Percentiles rank a stretch among this genome's conserved stretches.
These are phyloP conservation scores for Ceratocystis variospora DNA, from an alignment of 2,329 filamentous ascomycete genomes.

Conservation along the genomic window DNA sequence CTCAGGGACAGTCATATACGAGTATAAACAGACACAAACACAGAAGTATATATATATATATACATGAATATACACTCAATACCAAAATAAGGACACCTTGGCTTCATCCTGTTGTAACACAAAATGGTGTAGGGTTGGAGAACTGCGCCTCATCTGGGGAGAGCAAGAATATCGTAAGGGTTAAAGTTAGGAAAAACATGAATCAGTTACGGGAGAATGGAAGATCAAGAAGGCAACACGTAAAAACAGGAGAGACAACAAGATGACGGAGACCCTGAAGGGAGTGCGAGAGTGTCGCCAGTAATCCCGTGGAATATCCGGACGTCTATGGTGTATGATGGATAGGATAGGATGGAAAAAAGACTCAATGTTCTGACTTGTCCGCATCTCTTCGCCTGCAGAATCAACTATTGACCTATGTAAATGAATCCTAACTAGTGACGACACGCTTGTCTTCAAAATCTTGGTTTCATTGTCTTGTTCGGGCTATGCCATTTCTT, in stretches of 20 bases:
- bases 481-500: not conserved
- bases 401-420: no score
- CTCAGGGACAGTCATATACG: no score
- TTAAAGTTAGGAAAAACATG: not conserved
- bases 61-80: no score
- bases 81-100: not conserved
- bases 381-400: no score
- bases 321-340: not conserved
- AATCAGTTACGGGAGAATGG: not conserved
- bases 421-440: no score
- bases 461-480: not conserved
- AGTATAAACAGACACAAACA: no score
- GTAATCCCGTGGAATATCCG: not conserved
- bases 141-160: not conserved
- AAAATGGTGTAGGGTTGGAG: not conserved
- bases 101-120: not conserved
- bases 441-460: not conserved
- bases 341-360: no score
- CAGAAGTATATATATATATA: no score
- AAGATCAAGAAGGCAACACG: constrained; percentile 4
- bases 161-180: not conserved
- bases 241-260: not conserved
- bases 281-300: not conserved
- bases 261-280: not conserved
- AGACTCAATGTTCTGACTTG: no score